Percentiles rank a stretch among this genome's conserved stretches.
phyloP scores from a whole-genome alignment of 148 eudicot species.

The Hydrangea macrophylla region DNA sequence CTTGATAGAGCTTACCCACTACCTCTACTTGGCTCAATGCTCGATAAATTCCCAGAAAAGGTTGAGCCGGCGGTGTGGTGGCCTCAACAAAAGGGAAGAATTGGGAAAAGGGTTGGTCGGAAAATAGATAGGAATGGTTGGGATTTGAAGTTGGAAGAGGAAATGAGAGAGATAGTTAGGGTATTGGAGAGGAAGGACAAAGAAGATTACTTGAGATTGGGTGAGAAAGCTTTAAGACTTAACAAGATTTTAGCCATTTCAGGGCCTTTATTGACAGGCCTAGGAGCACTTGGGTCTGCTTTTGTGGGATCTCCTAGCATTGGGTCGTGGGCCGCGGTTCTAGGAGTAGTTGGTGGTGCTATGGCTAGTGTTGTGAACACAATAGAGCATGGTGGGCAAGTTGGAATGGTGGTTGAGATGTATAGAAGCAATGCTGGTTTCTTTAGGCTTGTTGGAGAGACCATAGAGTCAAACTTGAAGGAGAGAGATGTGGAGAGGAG shows the following conservation, averaged over 20 bases:
- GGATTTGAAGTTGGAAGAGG: conserved; percentile 42
- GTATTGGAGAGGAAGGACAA: conserved; percentile 38
- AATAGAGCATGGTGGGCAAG: conserved; percentile 75
- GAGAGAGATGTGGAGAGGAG: conserved; percentile 24
- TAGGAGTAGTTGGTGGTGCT: conserved; percentile 38
- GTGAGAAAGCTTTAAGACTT: conserved; percentile 43
- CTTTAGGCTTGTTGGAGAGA: conserved; percentile 41
- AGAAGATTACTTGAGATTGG: conserved; percentile 47
- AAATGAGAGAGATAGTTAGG: conserved; percentile 31
- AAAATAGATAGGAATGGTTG: conserved; percentile 34
- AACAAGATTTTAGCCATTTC: conserved; percentile 41
- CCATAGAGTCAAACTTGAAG: conserved; percentile 28
- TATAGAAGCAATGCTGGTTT: conserved; percentile 66
- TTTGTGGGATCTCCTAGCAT: conserved; percentile 16
- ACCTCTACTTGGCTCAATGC: conserved; percentile 59
- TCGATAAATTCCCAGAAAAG: conserved; percentile 52
- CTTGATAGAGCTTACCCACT: conserved; percentile 63
- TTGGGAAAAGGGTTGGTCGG: not conserved
- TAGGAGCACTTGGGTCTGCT: conserved; percentile 46
- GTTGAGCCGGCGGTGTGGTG: conserved; percentile 59
- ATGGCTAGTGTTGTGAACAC: conserved; percentile 42
- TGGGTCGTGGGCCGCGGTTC: conserved; percentile 28
- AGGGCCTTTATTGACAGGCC: conserved; percentile 48
- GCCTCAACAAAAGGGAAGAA: conserved; percentile 22
- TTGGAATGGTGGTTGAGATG: conserved; percentile 87